phyloP scores from a whole-genome alignment of 257 asterid species.

The Craterostigma plantagineum region DNA sequence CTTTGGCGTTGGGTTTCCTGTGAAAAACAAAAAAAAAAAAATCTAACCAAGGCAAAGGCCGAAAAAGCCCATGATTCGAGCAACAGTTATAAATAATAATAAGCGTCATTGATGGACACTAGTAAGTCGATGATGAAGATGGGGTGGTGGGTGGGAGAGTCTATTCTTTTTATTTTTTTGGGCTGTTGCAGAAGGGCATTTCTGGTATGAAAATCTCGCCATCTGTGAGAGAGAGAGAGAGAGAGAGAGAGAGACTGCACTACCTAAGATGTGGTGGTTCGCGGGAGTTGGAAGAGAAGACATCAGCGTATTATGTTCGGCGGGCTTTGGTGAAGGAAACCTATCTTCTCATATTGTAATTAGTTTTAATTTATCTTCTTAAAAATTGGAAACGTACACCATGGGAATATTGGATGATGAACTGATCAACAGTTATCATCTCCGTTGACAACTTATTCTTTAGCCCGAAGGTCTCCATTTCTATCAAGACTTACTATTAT shows the following conservation, averaged over 20 bases:
- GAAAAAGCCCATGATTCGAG: slow-evolving; percentile 57
- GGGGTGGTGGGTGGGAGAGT: slow-evolving; percentile 9
- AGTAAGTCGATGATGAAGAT: slow-evolving; percentile 47
- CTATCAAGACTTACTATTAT: too few relatives aligned
- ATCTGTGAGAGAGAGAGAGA: too few relatives aligned
- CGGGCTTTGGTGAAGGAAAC: too few relatives aligned
- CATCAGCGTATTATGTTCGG: too few relatives aligned
- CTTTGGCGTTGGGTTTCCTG: slow-evolving; percentile 41
- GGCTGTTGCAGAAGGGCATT: slow-evolving; percentile 87
- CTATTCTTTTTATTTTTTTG: slow-evolving; percentile 11
- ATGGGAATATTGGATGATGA: too few relatives aligned
- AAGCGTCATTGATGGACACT: slow-evolving; percentile 24
- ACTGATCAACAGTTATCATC: too few relatives aligned
- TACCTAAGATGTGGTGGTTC: not conserved
- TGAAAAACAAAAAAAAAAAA: slow-evolving; percentile 38
- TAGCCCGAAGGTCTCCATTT: too few relatives aligned
- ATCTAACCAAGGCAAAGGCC: slow-evolving; percentile 75
- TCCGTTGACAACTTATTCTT: too few relatives aligned
- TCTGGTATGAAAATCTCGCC: slow-evolving; percentile 24
- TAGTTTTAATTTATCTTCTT: too few relatives aligned
- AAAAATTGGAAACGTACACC: too few relatives aligned
- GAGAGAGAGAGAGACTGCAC: slow-evolving; percentile 6
- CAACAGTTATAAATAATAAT: slow-evolving; percentile 11
- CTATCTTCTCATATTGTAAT: too few relatives aligned
- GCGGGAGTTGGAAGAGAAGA: too few relatives aligned